Percentiles rank a stretch among this genome's conserved stretches.
Conservation (phyloP, 345 rosid species). For the Salix dunnii region DNA sequence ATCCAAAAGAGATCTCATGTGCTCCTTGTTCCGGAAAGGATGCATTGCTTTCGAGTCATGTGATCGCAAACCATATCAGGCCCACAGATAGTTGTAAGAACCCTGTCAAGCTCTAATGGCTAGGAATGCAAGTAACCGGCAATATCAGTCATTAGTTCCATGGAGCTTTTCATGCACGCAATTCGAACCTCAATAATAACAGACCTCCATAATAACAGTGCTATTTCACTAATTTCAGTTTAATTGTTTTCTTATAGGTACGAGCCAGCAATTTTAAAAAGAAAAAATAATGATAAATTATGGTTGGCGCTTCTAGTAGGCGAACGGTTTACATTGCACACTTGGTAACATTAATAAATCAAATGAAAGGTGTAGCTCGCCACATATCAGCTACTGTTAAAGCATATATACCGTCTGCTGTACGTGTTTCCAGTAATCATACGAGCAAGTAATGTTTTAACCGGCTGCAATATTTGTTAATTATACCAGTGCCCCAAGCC, state of each 20-base stretch:
- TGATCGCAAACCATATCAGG: slow-evolving; percentile 34
- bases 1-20: slow-evolving; percentile 29
- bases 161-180: slow-evolving; percentile 16
- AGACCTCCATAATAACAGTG: slow-evolving; percentile 6
- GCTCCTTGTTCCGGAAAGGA: slow-evolving; percentile 36
- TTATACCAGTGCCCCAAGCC: too few species aligned
- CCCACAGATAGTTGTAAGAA: slow-evolving; percentile 32
- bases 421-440: neutral
- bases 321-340: too few species aligned
- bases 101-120: slow-evolving; percentile 32
- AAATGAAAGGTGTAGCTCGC: neutral
- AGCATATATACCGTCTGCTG: neutral
- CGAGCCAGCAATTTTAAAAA: too few species aligned
- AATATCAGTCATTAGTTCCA: neutral
- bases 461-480: neutral
- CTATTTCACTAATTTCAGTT: neutral
- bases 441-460: neutral
- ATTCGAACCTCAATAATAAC: neutral
- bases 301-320: too few species aligned
- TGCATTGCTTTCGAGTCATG: slow-evolving; percentile 43
- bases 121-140: slow-evolving; percentile 27
- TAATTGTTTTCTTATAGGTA: too few species aligned
- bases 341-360: neutral
- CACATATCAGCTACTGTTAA: neutral
- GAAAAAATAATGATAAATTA: too few species aligned